phyloP scores from a whole-genome alignment of 306 rosid species.

The Inga laurina region DNA sequence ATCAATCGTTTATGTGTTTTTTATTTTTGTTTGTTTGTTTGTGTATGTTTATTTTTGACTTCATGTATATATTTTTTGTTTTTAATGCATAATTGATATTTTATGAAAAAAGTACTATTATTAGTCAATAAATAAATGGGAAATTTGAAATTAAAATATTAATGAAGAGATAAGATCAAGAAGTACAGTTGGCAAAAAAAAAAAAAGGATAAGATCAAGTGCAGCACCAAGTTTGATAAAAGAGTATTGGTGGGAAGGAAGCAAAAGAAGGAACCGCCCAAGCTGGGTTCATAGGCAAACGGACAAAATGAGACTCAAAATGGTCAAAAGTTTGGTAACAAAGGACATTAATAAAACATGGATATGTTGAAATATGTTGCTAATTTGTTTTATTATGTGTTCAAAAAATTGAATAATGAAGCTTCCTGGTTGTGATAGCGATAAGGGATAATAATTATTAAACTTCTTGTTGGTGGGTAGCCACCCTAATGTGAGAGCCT shows the following conservation, averaged over 20 bases:
- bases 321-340: conserved; percentile 16
- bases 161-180: conserved; percentile 28
- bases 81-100: no score
- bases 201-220: no score
- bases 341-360: neutral
- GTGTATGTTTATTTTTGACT: no score
- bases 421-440: neutral
- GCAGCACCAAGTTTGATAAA: neutral
- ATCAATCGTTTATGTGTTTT: no score
- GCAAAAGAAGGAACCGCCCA: neutral
- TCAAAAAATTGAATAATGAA: neutral
- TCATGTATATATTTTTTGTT: no score
- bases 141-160: neutral
- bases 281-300: neutral
- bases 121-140: neutral
- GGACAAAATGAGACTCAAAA: neutral
- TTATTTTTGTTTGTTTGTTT: no score
- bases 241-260: neutral
- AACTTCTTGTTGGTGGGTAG: neutral
- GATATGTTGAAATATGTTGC: neutral
- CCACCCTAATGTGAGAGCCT: neutral
- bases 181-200: neutral
- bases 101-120: neutral
- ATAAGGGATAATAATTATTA: neutral
- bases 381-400: neutral